Evolutionary conservation across 441 rosid genomes (phyloP).

Genomic region (Corymbia citriodora): DNA sequence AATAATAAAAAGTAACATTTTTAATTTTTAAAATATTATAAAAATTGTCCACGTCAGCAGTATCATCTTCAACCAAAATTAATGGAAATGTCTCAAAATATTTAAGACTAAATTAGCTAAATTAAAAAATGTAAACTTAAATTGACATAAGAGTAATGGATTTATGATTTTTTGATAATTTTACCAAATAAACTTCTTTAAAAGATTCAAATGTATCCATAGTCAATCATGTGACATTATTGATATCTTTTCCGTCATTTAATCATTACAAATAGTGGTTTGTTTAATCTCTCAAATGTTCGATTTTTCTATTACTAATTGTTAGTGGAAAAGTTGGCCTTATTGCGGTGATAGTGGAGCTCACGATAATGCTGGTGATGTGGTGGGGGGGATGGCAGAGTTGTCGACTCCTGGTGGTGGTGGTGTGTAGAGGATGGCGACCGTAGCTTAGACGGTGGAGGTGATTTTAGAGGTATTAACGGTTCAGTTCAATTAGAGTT

Average conservation of each 20-base stretch:
- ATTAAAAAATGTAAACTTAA: not conserved
- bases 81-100: accelerated
- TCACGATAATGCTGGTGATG: not conserved
- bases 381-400: not conserved
- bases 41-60: accelerated
- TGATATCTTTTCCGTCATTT: not conserved
- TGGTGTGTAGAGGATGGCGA: not conserved
- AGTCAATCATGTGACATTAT: not conserved
- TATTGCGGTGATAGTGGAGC: not conserved
- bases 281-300: not conserved
- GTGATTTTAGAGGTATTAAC: too few species aligned
- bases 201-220: not conserved
- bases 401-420: not conserved
- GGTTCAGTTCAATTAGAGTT: too few species aligned
- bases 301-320: not conserved
- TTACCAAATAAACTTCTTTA: not conserved
- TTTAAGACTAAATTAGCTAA: not conserved
- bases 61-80: not conserved
- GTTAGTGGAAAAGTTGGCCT: not conserved
- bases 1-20: too few species aligned
- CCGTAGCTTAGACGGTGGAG: not conserved
- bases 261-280: not conserved
- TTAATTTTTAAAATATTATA: too few species aligned
- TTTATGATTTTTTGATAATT: too few species aligned
- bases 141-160: accelerated